phyloP scores from a whole-genome alignment of 139 green algal genomes.

The Gonium pectorale region DNA sequence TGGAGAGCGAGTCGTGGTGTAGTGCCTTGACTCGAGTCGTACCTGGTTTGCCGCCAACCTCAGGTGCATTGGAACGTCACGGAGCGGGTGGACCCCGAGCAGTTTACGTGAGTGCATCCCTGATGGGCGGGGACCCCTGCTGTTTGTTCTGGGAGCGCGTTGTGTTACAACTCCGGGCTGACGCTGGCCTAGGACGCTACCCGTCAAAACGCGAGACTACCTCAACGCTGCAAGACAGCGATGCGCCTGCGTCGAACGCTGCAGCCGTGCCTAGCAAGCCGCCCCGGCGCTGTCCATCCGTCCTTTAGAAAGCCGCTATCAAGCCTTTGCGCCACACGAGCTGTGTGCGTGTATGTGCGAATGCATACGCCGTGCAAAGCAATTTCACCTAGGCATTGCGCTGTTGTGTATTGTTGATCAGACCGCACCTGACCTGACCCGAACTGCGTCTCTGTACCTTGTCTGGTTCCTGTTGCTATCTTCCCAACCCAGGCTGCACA shows the following conservation, averaged over 20 bases:
- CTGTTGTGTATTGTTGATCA: not conserved
- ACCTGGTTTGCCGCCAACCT: too few species aligned
- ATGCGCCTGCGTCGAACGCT: too few species aligned
- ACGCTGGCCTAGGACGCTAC: too few species aligned
- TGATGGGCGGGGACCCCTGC: not conserved
- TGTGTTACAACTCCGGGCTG: not conserved
- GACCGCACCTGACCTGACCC: not conserved
- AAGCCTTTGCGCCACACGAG: not conserved
- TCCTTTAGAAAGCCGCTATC: not conserved
- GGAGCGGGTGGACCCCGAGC: slow-evolving; percentile 31
- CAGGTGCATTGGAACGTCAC: slow-evolving; percentile 62
- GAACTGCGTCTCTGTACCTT: not conserved
- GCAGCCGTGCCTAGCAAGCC: not conserved
- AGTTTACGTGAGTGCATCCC: slow-evolving; percentile 27
- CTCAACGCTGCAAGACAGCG: not conserved
- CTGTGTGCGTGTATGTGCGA: too few species aligned
- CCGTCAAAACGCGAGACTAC: not conserved
- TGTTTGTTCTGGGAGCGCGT: not conserved
- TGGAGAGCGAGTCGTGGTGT: too few species aligned
- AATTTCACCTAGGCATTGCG: not conserved
- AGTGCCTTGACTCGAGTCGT: too few species aligned
- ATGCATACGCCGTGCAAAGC: too few species aligned
- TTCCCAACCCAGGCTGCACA: slow-evolving; percentile 41
- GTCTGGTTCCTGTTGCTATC: too few species aligned
- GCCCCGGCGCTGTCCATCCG: not conserved